These are phyloP conservation scores for Dendrocalamus sinicus DNA, from an alignment of 176 grass and related monocot species.

Conservation along the genomic window DNA sequence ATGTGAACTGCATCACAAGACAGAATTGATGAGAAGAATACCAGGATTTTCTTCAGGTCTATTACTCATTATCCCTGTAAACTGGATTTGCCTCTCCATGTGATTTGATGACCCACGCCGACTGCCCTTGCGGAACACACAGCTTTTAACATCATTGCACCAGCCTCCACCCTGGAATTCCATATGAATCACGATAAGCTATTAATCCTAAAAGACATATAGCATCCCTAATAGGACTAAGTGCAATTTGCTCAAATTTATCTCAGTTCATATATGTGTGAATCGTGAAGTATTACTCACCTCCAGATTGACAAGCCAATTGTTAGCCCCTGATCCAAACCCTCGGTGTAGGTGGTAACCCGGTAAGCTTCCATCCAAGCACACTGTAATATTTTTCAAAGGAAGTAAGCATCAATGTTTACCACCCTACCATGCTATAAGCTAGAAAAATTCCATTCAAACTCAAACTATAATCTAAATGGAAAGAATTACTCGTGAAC, in stretches of 20 bases:
- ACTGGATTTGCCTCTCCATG: conserved; percentile 74
- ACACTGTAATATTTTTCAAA: conserved; percentile 61
- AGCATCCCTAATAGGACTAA: background rate
- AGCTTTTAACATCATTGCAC: conserved; percentile 72
- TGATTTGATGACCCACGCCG: conserved; percentile 76
- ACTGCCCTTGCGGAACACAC: conserved; percentile 64
- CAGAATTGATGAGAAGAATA: conserved; percentile 40
- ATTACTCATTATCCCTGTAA: conserved; percentile 86
- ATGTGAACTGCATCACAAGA: background rate
- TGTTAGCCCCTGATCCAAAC: conserved; percentile 90
- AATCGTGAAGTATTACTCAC: conserved; percentile 45
- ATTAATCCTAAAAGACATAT: conserved; percentile 22
- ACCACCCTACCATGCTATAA: background rate
- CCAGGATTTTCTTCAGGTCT: conserved; percentile 86
- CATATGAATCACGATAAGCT: conserved; percentile 39
- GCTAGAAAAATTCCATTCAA: background rate
- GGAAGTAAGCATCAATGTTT: conserved; percentile 9
- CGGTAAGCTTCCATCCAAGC: conserved; percentile 91
- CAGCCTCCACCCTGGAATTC: conserved; percentile 82
- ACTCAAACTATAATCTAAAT: background rate
- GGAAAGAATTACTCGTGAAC: background rate
- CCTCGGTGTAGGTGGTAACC: conserved; percentile 89
- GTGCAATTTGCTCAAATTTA: conserved; percentile 28
- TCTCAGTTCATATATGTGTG: background rate
- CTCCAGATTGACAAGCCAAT: conserved; percentile 91